Percentiles rank a stretch among this genome's conserved stretches.
Conservation (phyloP, 306 rosid genomes). For the Dalbergia cochinchinensis region DNA sequence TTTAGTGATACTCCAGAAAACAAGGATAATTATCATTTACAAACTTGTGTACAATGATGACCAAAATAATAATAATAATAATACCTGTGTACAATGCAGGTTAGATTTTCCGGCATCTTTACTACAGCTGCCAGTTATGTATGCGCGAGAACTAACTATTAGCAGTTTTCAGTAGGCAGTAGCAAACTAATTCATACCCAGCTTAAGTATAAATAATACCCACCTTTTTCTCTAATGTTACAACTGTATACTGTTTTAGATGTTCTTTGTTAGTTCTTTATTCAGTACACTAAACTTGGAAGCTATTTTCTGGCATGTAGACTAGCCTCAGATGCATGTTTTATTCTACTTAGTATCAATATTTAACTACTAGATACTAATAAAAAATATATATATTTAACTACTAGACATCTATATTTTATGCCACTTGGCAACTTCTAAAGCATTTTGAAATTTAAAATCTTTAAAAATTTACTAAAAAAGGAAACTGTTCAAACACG, state of each 20-base stretch:
- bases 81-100: slow-evolving; percentile 57
- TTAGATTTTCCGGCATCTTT: slow-evolving; percentile 40
- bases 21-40: slow-evolving; percentile 38
- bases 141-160: slow-evolving; percentile 50
- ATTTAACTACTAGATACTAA: neutral
- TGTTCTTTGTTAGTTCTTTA: slow-evolving; percentile 15
- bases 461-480: too few relatives aligned
- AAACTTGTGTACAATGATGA: neutral
- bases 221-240: neutral
- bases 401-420: neutral
- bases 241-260: neutral
- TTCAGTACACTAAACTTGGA: slow-evolving; percentile 17
- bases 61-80: too few relatives aligned
- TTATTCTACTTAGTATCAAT: neutral
- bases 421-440: too few relatives aligned
- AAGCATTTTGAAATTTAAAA: too few relatives aligned
- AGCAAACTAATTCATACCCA: slow-evolving; percentile 48
- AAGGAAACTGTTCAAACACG: too few relatives aligned
- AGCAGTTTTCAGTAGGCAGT: slow-evolving; percentile 44
- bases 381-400: too few relatives aligned
- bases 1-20: slow-evolving; percentile 9
- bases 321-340: neutral
- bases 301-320: neutral
- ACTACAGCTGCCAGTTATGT: slow-evolving; percentile 60
- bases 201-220: slow-evolving; percentile 61